Evolutionary conservation across 2,329 filamentous ascomycete species (phyloP).

Genomic region (Alternaria triticina): DNA sequence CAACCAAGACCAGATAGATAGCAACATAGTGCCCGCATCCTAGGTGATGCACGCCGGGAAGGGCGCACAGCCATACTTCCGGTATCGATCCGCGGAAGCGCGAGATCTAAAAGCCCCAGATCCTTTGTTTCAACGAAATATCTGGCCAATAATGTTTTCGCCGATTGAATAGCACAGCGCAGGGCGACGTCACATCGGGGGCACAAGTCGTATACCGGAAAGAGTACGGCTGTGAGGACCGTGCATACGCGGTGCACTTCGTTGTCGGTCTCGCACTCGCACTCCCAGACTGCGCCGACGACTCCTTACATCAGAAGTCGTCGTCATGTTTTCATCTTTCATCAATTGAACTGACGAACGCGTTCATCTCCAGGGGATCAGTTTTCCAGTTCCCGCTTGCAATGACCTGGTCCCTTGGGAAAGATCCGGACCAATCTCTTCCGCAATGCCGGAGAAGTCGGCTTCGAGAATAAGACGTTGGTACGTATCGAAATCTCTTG

Average conservation of each 20-base stretch:
- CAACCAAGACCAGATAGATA: background rate
- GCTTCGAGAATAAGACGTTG: no score
- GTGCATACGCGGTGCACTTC: background rate
- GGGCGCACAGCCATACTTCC: background rate
- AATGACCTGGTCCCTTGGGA: no score
- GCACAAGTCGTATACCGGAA: background rate
- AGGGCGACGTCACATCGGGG: background rate
- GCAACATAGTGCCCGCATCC: background rate
- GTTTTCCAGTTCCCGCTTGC: no score
- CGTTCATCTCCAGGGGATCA: no score
- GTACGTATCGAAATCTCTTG: no score
- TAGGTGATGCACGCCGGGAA: background rate
- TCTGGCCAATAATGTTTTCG: background rate
- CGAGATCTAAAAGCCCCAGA: background rate
- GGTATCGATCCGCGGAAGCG: background rate
- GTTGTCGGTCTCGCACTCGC: background rate
- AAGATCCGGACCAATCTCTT: no score
- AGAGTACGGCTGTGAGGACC: background rate
- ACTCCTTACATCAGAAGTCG: background rate
- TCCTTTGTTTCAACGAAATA: background rate
- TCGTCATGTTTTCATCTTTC: background rate
- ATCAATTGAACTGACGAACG: no score
- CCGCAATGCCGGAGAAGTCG: no score
- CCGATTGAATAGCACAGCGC: background rate
- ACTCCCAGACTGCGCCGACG: rapidly evolving